A percentile compares a stretch with the other conserved stretches of the same genome.
phyloP scores from a whole-genome alignment of 2,329 filamentous ascomycete genomes.

The Pyrenophora teres region DNA sequence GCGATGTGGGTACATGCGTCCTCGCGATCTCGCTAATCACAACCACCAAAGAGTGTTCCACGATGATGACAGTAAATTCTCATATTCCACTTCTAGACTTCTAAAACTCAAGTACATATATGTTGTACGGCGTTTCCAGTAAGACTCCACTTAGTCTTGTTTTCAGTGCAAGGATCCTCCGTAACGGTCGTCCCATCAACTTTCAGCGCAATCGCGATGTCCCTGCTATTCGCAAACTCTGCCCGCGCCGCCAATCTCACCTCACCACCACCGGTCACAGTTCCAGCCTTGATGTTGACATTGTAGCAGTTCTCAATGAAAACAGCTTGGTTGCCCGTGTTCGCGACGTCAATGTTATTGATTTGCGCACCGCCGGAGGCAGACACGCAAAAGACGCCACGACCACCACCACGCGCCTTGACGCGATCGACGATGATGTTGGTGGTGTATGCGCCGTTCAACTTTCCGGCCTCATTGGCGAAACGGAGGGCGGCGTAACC shows the following conservation, averaged over 20 bases:
- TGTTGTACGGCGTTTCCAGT: constrained; percentile 50
- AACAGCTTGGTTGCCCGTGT: constrained; percentile 62
- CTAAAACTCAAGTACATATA: constrained; percentile 22
- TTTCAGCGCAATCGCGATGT: constrained; percentile 56
- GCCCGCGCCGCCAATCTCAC: constrained; percentile 58
- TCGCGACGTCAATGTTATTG: constrained; percentile 54
- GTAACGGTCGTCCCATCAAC: constrained; percentile 58
- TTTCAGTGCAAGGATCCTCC: constrained; percentile 61
- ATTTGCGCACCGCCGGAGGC: constrained; percentile 61
- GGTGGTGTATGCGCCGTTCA: constrained; percentile 56
- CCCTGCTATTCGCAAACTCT: constrained; percentile 61
- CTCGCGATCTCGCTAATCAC: too few species aligned
- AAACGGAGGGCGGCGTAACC: constrained; percentile 63
- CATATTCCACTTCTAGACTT: too few species aligned
- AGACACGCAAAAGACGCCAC: constrained; percentile 63
- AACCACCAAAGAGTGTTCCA: too few species aligned
- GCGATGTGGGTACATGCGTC: too few species aligned
- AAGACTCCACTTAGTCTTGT: constrained; percentile 56
- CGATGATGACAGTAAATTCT: too few species aligned
- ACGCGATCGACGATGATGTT: constrained; percentile 61
- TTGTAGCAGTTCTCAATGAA: constrained; percentile 66
- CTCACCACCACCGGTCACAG: constrained; percentile 60
- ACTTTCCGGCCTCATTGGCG: constrained; percentile 61
- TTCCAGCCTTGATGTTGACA: constrained; percentile 57
- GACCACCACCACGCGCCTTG: constrained; percentile 60